These are phyloP conservation scores for Lipomyces chichibuensis DNA, from an alignment of 805 yeast species.

Conservation along the genomic window DNA sequence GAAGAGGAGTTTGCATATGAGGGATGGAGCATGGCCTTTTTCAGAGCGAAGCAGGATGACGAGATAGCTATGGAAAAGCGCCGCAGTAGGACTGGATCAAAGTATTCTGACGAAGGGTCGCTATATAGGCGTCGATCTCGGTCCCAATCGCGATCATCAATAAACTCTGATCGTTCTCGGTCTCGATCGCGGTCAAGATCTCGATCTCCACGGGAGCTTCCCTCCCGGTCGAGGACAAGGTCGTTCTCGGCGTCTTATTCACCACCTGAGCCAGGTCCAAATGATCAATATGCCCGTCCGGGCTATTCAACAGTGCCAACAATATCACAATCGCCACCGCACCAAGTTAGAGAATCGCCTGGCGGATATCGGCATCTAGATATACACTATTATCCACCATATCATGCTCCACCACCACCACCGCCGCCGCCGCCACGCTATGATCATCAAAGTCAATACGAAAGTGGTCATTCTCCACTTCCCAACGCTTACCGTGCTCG, in stretches of 20 bases:
- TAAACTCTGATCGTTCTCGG: neutral
- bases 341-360: neutral
- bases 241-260: neutral
- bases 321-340: neutral
- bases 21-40: conserved; percentile 19
- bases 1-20: conserved; percentile 18
- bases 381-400: neutral
- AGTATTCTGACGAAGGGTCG: neutral
- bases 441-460: neutral
- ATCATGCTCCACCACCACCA: neutral
- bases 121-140: neutral
- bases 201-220: neutral
- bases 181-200: neutral
- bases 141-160: neutral
- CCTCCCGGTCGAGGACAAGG: neutral
- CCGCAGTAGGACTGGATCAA: neutral
- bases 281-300: neutral
- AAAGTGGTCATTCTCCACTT: neutral
- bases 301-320: neutral
- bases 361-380: neutral
- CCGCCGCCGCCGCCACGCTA: neutral
- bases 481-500: neutral
- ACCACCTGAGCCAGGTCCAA: neutral
- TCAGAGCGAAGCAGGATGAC: conserved; percentile 6
- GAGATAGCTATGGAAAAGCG: neutral